Evolutionary conservation across 2,329 filamentous ascomycete genomes (phyloP).

Genomic region (Madurella fahalii): DNA sequence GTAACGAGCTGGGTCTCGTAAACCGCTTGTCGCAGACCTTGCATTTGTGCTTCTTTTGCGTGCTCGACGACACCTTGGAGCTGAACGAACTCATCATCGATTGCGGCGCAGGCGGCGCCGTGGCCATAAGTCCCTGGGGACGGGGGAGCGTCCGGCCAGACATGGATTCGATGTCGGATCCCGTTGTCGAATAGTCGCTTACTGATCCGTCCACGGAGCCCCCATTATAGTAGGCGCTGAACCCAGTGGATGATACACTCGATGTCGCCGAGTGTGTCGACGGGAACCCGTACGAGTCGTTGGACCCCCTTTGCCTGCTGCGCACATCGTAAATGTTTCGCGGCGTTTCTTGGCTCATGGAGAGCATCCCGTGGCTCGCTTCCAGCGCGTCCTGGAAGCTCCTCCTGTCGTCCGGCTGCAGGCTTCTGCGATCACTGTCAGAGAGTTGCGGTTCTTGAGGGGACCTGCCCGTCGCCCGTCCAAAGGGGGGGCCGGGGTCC

Average conservation of each 20-base stretch:
- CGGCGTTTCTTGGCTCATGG: slow-evolving; percentile 92
- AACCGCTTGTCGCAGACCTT: slow-evolving; percentile 98
- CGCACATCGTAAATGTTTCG: slow-evolving; percentile 79
- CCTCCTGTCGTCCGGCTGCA: slow-evolving; percentile 43
- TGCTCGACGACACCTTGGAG: slow-evolving; percentile 91
- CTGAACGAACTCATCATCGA: slow-evolving; percentile 99
- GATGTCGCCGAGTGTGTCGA: slow-evolving; percentile 80
- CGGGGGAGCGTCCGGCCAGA: slow-evolving; percentile 79
- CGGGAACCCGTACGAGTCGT: slow-evolving; percentile 89
- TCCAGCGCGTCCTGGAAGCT: slow-evolving; percentile 73
- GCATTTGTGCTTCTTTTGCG: slow-evolving; percentile 99
- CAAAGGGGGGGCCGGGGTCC: slow-evolving; percentile 35
- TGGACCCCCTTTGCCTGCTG: slow-evolving; percentile 62
- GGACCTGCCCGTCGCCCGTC: slow-evolving; percentile 33
- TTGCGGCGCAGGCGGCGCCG: slow-evolving; percentile 75
- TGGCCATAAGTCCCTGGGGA: slow-evolving; percentile 60
- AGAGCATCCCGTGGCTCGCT: slow-evolving; percentile 89
- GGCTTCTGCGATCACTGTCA: slow-evolving; percentile 50
- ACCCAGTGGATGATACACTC: slow-evolving; percentile 81
- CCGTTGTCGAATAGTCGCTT: slow-evolving; percentile 87
- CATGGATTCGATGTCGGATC: slow-evolving; percentile 81
- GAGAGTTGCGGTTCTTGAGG: slow-evolving; percentile 59
- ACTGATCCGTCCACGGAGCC: slow-evolving; percentile 80
- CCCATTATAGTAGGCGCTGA: slow-evolving; percentile 78
- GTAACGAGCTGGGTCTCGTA: slow-evolving; percentile 86